Percentiles rank a stretch among this genome's conserved stretches.
Evolutionary conservation across 345 rosid species (phyloP).

Genomic region (Syzygium aqueum): DNA sequence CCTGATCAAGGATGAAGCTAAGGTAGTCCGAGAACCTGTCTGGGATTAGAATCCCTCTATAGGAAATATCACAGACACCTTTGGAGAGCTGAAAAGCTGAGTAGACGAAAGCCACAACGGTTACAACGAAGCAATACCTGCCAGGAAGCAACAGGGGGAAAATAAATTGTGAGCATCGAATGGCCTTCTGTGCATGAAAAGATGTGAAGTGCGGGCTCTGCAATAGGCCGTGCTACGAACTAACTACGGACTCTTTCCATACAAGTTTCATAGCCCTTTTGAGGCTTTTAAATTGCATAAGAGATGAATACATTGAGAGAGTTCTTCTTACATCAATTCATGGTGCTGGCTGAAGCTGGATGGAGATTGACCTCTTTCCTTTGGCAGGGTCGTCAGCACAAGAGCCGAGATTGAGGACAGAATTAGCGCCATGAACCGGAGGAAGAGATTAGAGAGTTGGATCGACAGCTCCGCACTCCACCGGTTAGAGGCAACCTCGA

Average conservation of each 20-base stretch:
- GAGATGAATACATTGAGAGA: neutral
- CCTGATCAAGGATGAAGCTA: conserved; percentile 70
- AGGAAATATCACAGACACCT: conserved; percentile 58
- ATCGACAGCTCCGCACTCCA: conserved; percentile 29
- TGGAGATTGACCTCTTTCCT: conserved; percentile 12
- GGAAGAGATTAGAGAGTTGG: conserved; percentile 21
- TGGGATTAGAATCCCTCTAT: conserved; percentile 55
- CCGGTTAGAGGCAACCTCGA: conserved; percentile 31
- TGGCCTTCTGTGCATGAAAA: neutral
- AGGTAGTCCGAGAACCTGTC: conserved; percentile 52
- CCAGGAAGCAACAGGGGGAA: neutral
- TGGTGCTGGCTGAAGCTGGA: conserved; percentile 41
- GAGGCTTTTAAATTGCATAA: neutral
- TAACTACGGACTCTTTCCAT: neutral
- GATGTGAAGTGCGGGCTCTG: neutral
- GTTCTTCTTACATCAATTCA: conserved; percentile 36
- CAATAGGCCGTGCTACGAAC: neutral
- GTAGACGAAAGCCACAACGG: conserved; percentile 37
- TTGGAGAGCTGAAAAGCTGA: conserved; percentile 60
- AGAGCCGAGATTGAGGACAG: conserved; percentile 61
- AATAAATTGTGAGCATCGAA: neutral
- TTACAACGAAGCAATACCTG: conserved; percentile 59
- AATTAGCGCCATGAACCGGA: conserved; percentile 39
- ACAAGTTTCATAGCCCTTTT: neutral
- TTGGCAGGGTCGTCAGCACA: conserved; percentile 32